Evolutionary conservation across 2,329 filamentous ascomycete species (phyloP), one percentile per base, ranked within the genome.

Genomic region (Aspergillus japonicus): DNA sequence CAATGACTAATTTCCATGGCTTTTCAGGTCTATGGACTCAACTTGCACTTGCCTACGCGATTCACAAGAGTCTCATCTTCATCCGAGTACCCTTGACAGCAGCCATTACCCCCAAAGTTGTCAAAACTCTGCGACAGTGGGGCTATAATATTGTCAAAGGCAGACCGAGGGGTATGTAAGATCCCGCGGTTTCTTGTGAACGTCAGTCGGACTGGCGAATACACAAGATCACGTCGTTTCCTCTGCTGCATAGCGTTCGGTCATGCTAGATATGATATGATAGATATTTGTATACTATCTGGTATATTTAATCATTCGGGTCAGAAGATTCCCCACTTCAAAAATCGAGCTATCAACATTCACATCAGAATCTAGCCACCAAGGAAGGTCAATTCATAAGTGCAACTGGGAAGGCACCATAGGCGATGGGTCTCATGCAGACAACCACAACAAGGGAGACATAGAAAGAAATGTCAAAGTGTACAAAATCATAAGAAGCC

Each of bases 41-140:
- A 73, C 81, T 99, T 31, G 92, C 91, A 16, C 84, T 99, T 52
- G 95, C 95, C 12, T 99, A 99, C 72, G 94, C 94, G 29, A 91
- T 99, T 60, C 95, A 99, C 82, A 99, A 99, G 80, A 96, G 90
- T 68, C 92, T 98, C 76, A 97, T 99, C 70, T 96, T 99, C 76
- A 77, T 98, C 66, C 87, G 95, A n/a, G 92, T 99, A 10, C 95
- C 95, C 8, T 79, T 98, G 64, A 95, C 95, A 1, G 92, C 91
- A 12, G 94, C 92, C 2, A 83, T 98, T 35, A 92, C 91, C 8
- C 95, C 95, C 1, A 97, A 96, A 77, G 88, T 98, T n/a, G 95
- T 97, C 70, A 96, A 92, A 77, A 85, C 87, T 12, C 81, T 99
- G 29, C 83, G 94, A 64, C 84, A 86, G 12, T 96, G 94, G 92